Base-by-base conservation (phyloP, 805 yeast species). In the Sugiyamaella marilandica region DNA sequence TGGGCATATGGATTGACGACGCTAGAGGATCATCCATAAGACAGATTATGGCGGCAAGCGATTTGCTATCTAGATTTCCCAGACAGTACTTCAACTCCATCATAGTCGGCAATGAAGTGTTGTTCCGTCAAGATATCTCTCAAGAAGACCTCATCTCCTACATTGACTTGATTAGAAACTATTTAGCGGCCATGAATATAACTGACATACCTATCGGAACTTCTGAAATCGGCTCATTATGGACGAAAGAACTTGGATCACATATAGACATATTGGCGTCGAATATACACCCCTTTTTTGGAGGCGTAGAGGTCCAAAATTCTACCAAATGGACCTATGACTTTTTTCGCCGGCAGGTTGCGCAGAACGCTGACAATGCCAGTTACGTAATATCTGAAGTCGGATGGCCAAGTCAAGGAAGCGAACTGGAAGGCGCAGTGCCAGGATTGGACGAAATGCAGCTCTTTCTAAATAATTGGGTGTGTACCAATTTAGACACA, bases 391-490 rank as follows among this genome's bases (percentile, higher is more conserved):
- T 84, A 1, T 73, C 86, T 0, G 89, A 84, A 57, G 77, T 83
- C 19, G 90, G 89, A 0, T 84, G 90, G 91, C 91, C 90, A 0
- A 79, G 74, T 43, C 70, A 66, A 1, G 90, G 89, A 2, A 88
- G 87, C 0, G 52, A 36, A 0, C 74, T 70, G 52, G 62, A 69
- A 43, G 63, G 67, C 1, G 73, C 89, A 0, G 61, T 65, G 2
- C 85, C 88, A 0, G 78, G 77, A 1, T 56, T 62, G 2, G 51
- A 59, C 8, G 74, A 77, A 45, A 65, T 75, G 60, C 81, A 80
- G 52, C 55, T 53, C 3, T 82, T 84, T 54, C 55, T 83, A 52
- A 65, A 74, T 47, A 68, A 68, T 4, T 84, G 83, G 80, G 62
- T 80, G 1, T 82, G 87, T 60, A 66, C 68, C 2, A 69, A 74